These are phyloP conservation scores for Tulasnella sp. DNA, from an alignment of 768 basidiomycete genomes.

Conservation along the genomic window DNA sequence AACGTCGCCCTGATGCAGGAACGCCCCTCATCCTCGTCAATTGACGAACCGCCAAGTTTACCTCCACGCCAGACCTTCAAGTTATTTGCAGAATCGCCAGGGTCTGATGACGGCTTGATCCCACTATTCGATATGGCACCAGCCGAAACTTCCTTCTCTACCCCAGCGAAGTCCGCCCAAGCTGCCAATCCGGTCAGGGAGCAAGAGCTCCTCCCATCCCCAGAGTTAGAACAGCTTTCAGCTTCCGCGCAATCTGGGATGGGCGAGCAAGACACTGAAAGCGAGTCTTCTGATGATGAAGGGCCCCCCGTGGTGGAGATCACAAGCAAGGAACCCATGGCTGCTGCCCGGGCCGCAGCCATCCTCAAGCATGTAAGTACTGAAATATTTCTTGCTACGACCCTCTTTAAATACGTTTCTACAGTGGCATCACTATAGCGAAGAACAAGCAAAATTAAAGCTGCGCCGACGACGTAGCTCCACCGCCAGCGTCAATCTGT, in stretches of 20 bases:
- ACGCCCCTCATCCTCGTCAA: background rate
- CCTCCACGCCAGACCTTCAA: background rate
- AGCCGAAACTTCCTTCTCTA: background rate
- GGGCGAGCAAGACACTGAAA: background rate
- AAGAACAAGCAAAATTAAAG: constrained; percentile 48
- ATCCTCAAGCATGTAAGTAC: constrained; percentile 77
- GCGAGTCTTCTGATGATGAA: constrained; percentile 24
- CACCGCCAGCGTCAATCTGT: constrained; percentile 34
- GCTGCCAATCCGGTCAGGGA: background rate
- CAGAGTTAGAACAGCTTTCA: background rate
- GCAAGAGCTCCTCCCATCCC: background rate
- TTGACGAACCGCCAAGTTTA: background rate
- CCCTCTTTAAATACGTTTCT: constrained; percentile 9
- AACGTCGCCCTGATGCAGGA: background rate
- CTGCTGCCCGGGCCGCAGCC: constrained; percentile 88
- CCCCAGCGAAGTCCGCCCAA: background rate
- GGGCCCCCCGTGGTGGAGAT: constrained; percentile 69
- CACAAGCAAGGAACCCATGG: constrained; percentile 74
- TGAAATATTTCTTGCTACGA: constrained; percentile 5
- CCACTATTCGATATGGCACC: background rate
- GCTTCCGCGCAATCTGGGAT: background rate
- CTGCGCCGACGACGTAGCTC: constrained; percentile 35
- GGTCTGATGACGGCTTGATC: background rate
- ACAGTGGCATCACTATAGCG: constrained; percentile 86
- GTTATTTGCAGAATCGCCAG: background rate